Evolutionary conservation across 768 basidiomycete species (phyloP).

Genomic region (Daedaleopsis nitida): DNA sequence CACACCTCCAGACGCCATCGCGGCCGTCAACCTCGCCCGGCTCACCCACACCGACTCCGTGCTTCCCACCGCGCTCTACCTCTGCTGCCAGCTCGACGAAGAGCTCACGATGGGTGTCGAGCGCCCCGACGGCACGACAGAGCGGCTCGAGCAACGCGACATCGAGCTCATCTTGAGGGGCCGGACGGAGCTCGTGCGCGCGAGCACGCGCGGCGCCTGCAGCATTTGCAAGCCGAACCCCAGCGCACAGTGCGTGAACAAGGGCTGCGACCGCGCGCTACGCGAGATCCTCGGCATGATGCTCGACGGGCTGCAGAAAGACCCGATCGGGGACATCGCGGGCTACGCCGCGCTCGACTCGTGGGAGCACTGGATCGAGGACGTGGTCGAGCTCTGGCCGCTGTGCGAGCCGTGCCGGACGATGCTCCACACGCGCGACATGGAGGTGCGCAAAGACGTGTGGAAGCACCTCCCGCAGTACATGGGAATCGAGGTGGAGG

Average conservation of each 20-base stretch:
- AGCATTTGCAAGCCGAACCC: conserved; percentile 18
- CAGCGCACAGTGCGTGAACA: conserved; percentile 18
- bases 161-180: conserved; percentile 24
- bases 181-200: conserved; percentile 37
- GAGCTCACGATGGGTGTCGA: conserved; percentile 17
- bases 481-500: conserved; percentile 19
- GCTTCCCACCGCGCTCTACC: conserved; percentile 24
- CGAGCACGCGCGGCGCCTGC: conserved; percentile 31
- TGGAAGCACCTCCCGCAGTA: conserved; percentile 20
- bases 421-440: conserved; percentile 18
- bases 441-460: conserved; percentile 17
- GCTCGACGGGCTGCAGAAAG: conserved; percentile 21
- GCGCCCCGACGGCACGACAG: conserved; percentile 17
- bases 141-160: conserved; percentile 17
- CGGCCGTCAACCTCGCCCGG: conserved; percentile 22
- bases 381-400: conserved; percentile 22
- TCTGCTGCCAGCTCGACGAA: conserved; percentile 21
- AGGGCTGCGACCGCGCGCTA: conserved; percentile 20
- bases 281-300: conserved; percentile 20
- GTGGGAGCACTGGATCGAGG: conserved; percentile 25
- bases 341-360: conserved; percentile 21
- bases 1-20: conserved; percentile 21
- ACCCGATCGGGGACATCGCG: conserved; percentile 21
- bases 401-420: conserved; percentile 17
- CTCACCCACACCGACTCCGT: conserved; percentile 23